These are phyloP conservation scores for Suhomyces xylopsoci DNA, from an alignment of 805 yeast species.

Conservation along the genomic window DNA sequence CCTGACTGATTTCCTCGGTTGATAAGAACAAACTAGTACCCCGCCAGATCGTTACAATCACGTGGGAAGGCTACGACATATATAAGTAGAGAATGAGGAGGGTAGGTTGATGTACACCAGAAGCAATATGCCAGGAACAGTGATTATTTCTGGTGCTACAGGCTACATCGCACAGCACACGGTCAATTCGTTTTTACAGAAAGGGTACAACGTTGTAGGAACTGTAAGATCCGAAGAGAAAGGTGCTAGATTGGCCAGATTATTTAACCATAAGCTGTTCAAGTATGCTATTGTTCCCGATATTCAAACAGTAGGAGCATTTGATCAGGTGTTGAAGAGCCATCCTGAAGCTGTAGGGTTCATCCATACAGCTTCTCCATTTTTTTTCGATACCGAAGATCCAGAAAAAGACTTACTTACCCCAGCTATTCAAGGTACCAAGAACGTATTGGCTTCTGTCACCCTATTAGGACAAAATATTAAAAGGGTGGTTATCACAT, in stretches of 20 bases:
- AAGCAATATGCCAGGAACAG: neutral
- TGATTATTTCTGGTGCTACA: conserved; percentile 51
- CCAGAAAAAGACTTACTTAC: conserved; percentile 47
- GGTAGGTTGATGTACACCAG: neutral
- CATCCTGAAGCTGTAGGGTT: conserved; percentile 43
- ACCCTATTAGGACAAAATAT: conserved; percentile 44
- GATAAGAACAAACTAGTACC: neutral
- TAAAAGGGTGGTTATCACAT: conserved; percentile 52
- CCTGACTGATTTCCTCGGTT: neutral
- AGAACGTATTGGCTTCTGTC: conserved; percentile 44
- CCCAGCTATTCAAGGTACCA: conserved; percentile 61
- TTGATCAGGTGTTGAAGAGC: conserved; percentile 43
- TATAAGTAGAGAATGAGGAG: neutral
- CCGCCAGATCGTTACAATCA: neutral
- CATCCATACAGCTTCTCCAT: conserved; percentile 53
- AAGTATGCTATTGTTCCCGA: conserved; percentile 30
- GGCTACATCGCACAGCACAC: conserved; percentile 54
- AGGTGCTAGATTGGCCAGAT: conserved; percentile 16
- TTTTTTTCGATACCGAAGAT: conserved; percentile 39
- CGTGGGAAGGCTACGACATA: neutral
- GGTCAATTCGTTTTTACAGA: conserved; percentile 36
- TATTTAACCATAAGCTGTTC: conserved; percentile 15
- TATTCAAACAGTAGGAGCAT: conserved; percentile 37
- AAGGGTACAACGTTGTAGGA: conserved; percentile 48
- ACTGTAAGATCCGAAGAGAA: conserved; percentile 40